These are phyloP conservation scores for Hansenula anomala DNA, from an alignment of 1,139 yeast species.

Conservation along the genomic window DNA sequence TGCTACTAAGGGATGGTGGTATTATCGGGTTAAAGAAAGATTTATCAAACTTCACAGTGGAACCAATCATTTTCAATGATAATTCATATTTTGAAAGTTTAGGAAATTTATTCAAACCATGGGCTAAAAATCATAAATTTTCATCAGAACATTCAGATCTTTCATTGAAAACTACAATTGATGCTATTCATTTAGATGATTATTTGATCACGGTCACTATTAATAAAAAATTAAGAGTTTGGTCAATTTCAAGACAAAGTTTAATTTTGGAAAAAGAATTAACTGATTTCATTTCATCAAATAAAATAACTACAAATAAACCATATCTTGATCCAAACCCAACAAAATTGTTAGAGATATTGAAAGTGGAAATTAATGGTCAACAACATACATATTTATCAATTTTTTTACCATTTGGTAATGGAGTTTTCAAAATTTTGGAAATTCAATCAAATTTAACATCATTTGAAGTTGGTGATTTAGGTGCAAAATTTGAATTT, in stretches of 20 bases:
- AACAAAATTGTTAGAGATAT: constrained; percentile 15
- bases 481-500: constrained; percentile 26
- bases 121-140: constrained; percentile 13
- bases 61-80: constrained; percentile 51
- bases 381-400: constrained; percentile 18
- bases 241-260: constrained; percentile 43
- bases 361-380: constrained; percentile 5
- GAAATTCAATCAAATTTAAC: constrained; percentile 25
- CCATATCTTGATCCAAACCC: constrained; percentile 20
- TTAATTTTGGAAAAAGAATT: constrained; percentile 30
- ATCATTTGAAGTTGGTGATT: constrained; percentile 23
- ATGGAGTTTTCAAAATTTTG: constrained; percentile 40
- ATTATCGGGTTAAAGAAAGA: constrained; percentile 46
- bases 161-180: constrained; percentile 28
- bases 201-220: constrained; percentile 36
- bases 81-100: constrained; percentile 45
- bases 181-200: constrained; percentile 19
- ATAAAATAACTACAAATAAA: constrained; percentile 15
- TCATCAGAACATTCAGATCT: constrained; percentile 14
- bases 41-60: constrained; percentile 34
- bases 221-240: constrained; percentile 47
- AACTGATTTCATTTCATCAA: constrained; percentile 17
- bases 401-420: constrained; percentile 37
- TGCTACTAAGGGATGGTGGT: constrained; percentile 71
- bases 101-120: constrained; percentile 25